Evolutionary conservation across 441 rosid species (phyloP), one percentile per base, ranked within the genome.

Genomic region (Syzygium syzygioides): DNA sequence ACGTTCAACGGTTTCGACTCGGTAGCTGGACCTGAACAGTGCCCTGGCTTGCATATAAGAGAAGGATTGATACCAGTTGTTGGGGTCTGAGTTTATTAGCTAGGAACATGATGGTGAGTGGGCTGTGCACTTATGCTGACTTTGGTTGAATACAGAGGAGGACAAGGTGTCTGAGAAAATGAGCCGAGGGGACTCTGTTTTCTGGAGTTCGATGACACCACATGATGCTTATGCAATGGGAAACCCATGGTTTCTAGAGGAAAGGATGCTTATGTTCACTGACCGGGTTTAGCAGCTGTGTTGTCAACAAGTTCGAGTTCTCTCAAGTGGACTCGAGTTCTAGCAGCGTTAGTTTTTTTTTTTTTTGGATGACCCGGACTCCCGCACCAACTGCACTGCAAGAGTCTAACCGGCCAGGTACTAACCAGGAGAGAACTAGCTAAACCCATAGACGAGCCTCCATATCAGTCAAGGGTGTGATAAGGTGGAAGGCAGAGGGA

Each of bases 151-250:
- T 53, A 10, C 7, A 7, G 87, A 87, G 14, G 92, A 90, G 4
- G 88, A 83, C 56, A 57, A 55, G 37, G 20, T 90, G 93, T 91
- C 90, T 26, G 93, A 89, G 30, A 86, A 86, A 90, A 87, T 90
- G 92, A 89, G 88, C 45, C 53, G 56, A 1, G 89, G 88, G 87
- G 88, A 91, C 41, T 86, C 90, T n/a, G 88, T 91, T 88, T 86
- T 88, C 53, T 89, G 90, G 93, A 90, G 87, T 37, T 79, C 88
- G 85, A 79, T 86, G 76, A 89, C 88, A 55, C 88, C 55, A 85
- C 86, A 87, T 86, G 17, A n/a, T 76, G 60, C 34, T 54, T 68
- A 37, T 15, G 25, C 56, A 62, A 86, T 26, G 90, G 89, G 37
- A 85, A 57, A 20, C 55, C 55, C 28, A 71, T 87, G 52, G 92